A percentile compares a stretch with the other conserved stretches of the same genome.
Conservation (phyloP, 192 early-diverging fungal genomes). For the Lunasporangiospora selenospora region DNA sequence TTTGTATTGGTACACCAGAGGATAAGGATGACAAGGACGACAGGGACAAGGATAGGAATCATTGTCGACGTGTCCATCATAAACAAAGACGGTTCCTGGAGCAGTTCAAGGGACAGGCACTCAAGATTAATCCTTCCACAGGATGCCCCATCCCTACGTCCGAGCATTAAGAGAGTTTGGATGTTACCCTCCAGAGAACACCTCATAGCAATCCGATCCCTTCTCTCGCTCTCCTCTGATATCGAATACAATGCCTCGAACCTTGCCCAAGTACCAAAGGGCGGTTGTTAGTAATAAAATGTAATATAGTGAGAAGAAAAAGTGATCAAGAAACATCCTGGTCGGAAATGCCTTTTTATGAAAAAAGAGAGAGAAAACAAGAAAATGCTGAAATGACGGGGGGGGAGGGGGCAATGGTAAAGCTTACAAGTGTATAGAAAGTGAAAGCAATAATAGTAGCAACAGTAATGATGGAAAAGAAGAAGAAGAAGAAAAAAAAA, state of each 20-base stretch:
- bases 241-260: no score
- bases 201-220: no score
- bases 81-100: constrained; percentile 15
- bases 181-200: no score
- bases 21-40: background rate
- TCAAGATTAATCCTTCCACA: constrained; percentile 11
- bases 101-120: constrained; percentile 16
- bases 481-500: background rate
- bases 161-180: background rate
- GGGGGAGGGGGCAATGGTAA: background rate
- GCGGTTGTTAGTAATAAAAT: no score
- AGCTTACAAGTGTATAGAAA: background rate
- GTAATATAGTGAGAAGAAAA: background rate
- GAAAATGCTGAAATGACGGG: background rate
- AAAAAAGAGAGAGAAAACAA: background rate
- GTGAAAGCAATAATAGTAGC: background rate
- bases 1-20: background rate
- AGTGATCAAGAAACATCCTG: background rate
- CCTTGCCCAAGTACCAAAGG: no score
- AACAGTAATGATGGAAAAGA: background rate
- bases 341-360: background rate
- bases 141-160: constrained; percentile 22
- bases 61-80: background rate
- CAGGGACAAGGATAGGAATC: background rate
- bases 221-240: no score